These are phyloP conservation scores for Conticribra guillardii DNA, from an alignment of 108 stramenopile species.

Conservation along the genomic window DNA sequence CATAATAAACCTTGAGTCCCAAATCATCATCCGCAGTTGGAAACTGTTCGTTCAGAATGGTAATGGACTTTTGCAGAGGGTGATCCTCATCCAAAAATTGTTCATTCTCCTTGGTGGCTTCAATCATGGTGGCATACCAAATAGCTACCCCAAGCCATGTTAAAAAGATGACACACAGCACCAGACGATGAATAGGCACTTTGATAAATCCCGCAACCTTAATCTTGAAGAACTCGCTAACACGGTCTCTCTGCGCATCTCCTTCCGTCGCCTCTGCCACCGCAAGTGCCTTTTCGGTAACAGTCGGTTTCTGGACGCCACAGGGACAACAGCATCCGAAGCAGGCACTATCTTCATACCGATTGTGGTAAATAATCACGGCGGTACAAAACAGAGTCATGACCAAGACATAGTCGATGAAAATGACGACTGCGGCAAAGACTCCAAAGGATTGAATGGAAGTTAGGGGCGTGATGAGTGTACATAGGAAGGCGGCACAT, in stretches of 20 bases:
- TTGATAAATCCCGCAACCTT: slow-evolving; percentile 42
- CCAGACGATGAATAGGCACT: slow-evolving; percentile 27
- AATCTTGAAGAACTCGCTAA: slow-evolving; percentile 51
- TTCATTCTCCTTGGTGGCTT: slow-evolving; percentile 54
- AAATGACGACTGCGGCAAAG: slow-evolving; percentile 62
- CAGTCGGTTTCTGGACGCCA: slow-evolving; percentile 20
- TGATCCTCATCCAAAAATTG: slow-evolving; percentile 55
- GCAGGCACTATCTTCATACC: slow-evolving; percentile 32
- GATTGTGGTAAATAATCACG: slow-evolving; percentile 61
- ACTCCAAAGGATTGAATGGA: slow-evolving; percentile 55
- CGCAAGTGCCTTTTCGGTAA: slow-evolving; percentile 29
- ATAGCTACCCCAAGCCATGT: slow-evolving; percentile 43
- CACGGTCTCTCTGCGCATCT: slow-evolving; percentile 39
- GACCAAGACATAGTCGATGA: slow-evolving; percentile 61
- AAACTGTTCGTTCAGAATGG: slow-evolving; percentile 49
- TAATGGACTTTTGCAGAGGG: slow-evolving; percentile 55
- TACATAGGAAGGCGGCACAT: slow-evolving; percentile 62
- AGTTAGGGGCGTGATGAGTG: slow-evolving; percentile 51
- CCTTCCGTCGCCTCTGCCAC: slow-evolving; percentile 21
- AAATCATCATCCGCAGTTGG: slow-evolving; percentile 48
- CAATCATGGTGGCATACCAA: slow-evolving; percentile 44
- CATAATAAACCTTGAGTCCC: slow-evolving; percentile 52
- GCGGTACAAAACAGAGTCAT: slow-evolving; percentile 69
- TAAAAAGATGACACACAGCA: slow-evolving; percentile 32
- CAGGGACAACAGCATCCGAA: slow-evolving; percentile 52